phyloP scores from a whole-genome alignment of 176 grass and related monocot species.

The Aechmea fasciata region DNA sequence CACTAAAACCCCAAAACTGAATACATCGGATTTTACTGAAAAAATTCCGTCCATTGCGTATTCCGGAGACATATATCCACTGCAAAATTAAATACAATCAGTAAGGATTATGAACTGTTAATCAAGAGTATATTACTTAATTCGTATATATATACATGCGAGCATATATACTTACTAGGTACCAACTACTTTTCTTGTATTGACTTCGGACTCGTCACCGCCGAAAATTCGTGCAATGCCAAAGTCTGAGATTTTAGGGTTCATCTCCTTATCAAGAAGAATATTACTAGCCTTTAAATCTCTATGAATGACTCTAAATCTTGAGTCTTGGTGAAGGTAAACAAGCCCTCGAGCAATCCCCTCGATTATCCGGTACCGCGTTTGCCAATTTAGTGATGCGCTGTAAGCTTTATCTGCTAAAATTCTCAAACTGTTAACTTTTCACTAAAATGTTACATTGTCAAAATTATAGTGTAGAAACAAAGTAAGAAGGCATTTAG shows the following conservation, averaged over 20 bases:
- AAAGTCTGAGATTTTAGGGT: constrained; percentile 73
- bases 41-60: constrained; percentile 64
- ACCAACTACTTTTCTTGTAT: constrained; percentile 57
- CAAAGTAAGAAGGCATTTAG: background rate
- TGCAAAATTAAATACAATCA: constrained; percentile 5
- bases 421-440: background rate
- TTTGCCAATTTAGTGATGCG: constrained; percentile 42
- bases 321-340: constrained; percentile 77
- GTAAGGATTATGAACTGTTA: background rate
- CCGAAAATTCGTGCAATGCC: constrained; percentile 76
- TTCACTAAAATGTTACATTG: background rate
- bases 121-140: background rate
- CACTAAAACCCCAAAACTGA: constrained; percentile 58
- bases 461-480: background rate
- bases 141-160: too few relatives aligned
- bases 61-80: constrained; percentile 61
- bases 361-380: constrained; percentile 58
- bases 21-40: constrained; percentile 56
- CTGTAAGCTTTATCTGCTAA: constrained; percentile 43
- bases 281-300: constrained; percentile 76
- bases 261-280: constrained; percentile 64
- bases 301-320: constrained; percentile 70
- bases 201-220: constrained; percentile 54
- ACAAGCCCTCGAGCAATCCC: constrained; percentile 60
- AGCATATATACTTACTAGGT: constrained; percentile 57